Evolutionary conservation across 805 yeast species (phyloP), one percentile per base, ranked within the genome.

Genomic region (Spathaspora girioi): DNA sequence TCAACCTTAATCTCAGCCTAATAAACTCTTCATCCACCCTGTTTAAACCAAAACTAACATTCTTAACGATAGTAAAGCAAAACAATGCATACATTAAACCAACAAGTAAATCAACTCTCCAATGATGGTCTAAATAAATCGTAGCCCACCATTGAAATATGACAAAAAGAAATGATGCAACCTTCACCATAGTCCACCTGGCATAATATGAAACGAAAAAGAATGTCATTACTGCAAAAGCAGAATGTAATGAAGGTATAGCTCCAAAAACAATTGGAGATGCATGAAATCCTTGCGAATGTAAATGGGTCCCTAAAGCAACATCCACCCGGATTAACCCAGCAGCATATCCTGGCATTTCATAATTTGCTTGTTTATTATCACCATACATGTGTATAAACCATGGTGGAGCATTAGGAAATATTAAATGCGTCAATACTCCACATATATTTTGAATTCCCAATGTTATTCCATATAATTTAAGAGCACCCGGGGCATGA

Each of bases 381-480:
- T 77, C 76, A 3, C 89, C 88, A 58, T 85, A 76, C 56, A 81
- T 54, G 60, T 81, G 84, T 46, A 83, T 79, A 63, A 83, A 86
- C 87, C 89, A 83, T 2, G 91, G 92, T 0, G 91, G 87, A 1
- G 89, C 88, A 62, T 82, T 83, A 19, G 92, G 92, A 62, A 84
- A 72, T 10, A 76, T 45, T 40, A 86, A 63, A 63, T 84, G 89
- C 3, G 89, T 85, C 40, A 76, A 41, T 0, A 84, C 84, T 19
- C 88, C 87, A 1, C 73, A 66, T 8, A 84, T 75, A 58, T 84
- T 85, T 62, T 84, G 89, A 10, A 73, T 48, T 2, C 92, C 91
- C 42, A 86, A 56, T 0, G 81, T 75, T 15, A 77, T 58, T 0
- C 82, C 69, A 57, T 83, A 86, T 57, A 73, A 69, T 54, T 77